phyloP scores from a whole-genome alignment of 495 filamentous ascomycete species.

The Penicillium taxi region DNA sequence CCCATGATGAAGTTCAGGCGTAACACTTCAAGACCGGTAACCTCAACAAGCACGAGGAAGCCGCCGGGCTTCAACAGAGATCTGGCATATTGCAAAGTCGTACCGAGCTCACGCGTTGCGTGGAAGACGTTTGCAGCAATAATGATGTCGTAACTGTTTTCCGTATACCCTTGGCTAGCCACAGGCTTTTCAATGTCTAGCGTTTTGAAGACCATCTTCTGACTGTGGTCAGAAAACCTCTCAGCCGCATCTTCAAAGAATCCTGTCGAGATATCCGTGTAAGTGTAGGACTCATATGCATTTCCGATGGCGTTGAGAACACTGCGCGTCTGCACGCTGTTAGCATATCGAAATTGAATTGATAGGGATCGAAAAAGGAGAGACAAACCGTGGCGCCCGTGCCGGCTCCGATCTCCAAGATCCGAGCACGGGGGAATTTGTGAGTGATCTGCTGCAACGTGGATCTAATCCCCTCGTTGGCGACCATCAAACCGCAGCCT shows the following conservation, averaged over 20 bases:
- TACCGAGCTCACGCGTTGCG: not conserved
- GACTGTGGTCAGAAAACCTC: conserved; percentile 4
- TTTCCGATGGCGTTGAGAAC: not conserved
- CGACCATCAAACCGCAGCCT: too few relatives aligned
- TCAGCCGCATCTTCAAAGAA: not conserved
- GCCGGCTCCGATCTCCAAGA: not conserved
- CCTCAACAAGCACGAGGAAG: conserved; percentile 25
- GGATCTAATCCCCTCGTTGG: not conserved
- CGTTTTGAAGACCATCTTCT: conserved; percentile 33
- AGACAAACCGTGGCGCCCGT: not conserved
- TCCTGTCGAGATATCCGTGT: too few relatives aligned
- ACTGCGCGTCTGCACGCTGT: too few relatives aligned
- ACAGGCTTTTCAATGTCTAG: conserved; percentile 9
- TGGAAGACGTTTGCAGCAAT: conserved; percentile 1
- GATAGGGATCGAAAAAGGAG: too few relatives aligned
- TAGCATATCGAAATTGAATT: too few relatives aligned
- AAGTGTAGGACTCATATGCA: not conserved
- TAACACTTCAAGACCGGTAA: conserved; percentile 29
- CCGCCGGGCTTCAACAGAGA: conserved; percentile 14
- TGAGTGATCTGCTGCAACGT: not conserved
- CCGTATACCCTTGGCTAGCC: not conserved
- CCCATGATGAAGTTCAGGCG: conserved; percentile 8
- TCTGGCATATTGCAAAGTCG: not conserved
- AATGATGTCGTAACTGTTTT: not conserved
- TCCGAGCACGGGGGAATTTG: not conserved